Evolutionary conservation across 2,329 filamentous ascomycete genomes (phyloP).

Genomic region (Emmonsiellopsis sp.): DNA sequence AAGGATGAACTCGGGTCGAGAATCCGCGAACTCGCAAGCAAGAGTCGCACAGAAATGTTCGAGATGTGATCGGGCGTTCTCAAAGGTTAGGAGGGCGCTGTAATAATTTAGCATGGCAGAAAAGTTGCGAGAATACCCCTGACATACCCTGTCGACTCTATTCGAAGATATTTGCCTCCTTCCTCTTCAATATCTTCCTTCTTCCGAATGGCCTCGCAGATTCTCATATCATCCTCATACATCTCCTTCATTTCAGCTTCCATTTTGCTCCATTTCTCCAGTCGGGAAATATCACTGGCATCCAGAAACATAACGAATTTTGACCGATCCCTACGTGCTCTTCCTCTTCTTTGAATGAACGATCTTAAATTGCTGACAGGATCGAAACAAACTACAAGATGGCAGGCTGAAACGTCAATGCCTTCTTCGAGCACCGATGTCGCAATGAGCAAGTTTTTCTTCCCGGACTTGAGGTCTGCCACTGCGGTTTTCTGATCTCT

Average conservation of each 20-base stretch:
- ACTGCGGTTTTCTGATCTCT: conserved; percentile 44
- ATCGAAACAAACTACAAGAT: conserved; percentile 57
- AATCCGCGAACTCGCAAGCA: conserved; percentile 53
- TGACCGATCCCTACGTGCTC: conserved; percentile 51
- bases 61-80: conserved; percentile 67
- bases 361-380: conserved; percentile 53
- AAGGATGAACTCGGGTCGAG: conserved; percentile 59
- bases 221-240: conserved; percentile 57
- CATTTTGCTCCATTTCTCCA: conserved; percentile 53
- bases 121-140: conserved; percentile 8
- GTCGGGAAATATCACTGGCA: conserved; percentile 22
- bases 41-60: conserved; percentile 69
- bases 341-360: conserved; percentile 56
- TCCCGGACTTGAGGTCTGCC: conserved; percentile 44
- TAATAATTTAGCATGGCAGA: conserved; percentile 6
- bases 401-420: conserved; percentile 54
- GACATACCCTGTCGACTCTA: conserved; percentile 36
- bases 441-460: conserved; percentile 49
- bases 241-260: conserved; percentile 64
- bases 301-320: conserved; percentile 45
- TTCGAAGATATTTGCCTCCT: conserved; percentile 28
- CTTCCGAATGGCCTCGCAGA: conserved; percentile 36
- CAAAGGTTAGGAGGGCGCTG: conserved; percentile 60
- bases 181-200: conserved; percentile 42
- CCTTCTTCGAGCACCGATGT: conserved; percentile 54